A percentile compares a stretch with the other conserved stretches of the same genome.
These are phyloP conservation scores for Amniculicola lignicola DNA, from an alignment of 495 filamentous ascomycete species.

Conservation along the genomic window DNA sequence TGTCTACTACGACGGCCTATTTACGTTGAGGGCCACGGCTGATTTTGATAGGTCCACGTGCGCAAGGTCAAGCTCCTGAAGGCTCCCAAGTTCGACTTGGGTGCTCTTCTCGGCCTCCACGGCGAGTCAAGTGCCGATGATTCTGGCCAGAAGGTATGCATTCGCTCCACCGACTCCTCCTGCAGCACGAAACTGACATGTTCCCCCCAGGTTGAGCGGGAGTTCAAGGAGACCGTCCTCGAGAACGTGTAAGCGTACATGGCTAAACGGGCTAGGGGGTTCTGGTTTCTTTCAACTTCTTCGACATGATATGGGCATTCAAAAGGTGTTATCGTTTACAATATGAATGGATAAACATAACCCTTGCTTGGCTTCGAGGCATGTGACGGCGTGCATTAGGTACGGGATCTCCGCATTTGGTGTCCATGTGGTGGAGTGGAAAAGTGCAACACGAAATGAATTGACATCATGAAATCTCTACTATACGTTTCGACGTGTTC, in stretches of 20 bases:
- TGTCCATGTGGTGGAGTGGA: conserved; percentile 13
- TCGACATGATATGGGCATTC: conserved; percentile 31
- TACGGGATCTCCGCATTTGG: neutral
- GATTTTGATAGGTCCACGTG: conserved; percentile 80
- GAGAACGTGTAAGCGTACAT: conserved; percentile 71
- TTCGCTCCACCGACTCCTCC: neutral
- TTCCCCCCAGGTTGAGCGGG: conserved; percentile 68
- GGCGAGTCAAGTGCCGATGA: conserved; percentile 96
- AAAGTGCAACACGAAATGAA: conserved; percentile 18
- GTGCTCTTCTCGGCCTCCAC: conserved; percentile 88
- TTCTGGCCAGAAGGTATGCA: conserved; percentile 76
- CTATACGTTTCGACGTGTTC: too few species aligned
- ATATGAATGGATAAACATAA: conserved; percentile 29
- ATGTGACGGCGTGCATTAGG: conserved; percentile 20
- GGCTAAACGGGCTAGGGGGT: conserved; percentile 16
- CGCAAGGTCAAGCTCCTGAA: conserved; percentile 99
- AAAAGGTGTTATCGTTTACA: conserved; percentile 36
- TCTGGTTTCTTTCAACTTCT: conserved; percentile 22
- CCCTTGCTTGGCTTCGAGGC: conserved; percentile 11
- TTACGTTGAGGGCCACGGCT: conserved; percentile 29
- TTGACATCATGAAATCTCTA: neutral
- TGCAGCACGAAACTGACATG: neutral
- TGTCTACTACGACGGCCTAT: conserved; percentile 2
- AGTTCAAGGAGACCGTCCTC: conserved; percentile 97
- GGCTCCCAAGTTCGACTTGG: conserved; percentile 96